A percentile compares a stretch with the other conserved stretches of the same genome.
Conservation (phyloP, 352 stramenopile species). For the Phytopythium chamaehyphon region DNA sequence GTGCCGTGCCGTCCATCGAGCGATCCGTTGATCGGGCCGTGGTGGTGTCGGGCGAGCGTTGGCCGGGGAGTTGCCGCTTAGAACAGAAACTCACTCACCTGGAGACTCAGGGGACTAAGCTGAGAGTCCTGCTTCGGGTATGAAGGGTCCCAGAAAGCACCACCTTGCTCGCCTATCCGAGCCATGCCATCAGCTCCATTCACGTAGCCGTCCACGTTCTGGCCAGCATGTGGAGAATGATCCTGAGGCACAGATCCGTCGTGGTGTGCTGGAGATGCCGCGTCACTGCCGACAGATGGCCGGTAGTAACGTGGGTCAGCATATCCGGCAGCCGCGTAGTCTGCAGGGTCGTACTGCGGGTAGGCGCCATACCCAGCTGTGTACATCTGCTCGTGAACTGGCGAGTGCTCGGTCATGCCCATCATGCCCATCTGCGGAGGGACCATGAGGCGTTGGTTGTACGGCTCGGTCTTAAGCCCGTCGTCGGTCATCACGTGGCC, state of each 20-base stretch:
- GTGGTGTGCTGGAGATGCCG: slow-evolving; percentile 26
- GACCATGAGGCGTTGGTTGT: slow-evolving; percentile 24
- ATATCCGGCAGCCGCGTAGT: slow-evolving; percentile 21
- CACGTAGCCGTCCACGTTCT: slow-evolving; percentile 3
- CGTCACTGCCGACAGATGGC: slow-evolving; percentile 12
- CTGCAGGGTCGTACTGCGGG: slow-evolving; percentile 16
- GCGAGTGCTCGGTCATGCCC: slow-evolving; percentile 14
- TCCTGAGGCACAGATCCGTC: slow-evolving; percentile 8
- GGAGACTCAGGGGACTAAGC: slow-evolving; percentile 39
- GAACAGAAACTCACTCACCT: slow-evolving; percentile 52
- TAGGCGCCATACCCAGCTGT: slow-evolving; percentile 18
- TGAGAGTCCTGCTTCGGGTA: slow-evolving; percentile 38
- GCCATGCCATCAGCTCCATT: slow-evolving; percentile 11
- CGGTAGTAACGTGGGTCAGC: slow-evolving; percentile 38
- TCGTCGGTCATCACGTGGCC: slow-evolving; percentile 35
- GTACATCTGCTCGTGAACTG: slow-evolving; percentile 28
- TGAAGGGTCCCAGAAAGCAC: slow-evolving; percentile 27
- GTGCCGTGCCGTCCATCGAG: neutral
- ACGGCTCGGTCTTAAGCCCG: slow-evolving; percentile 34
- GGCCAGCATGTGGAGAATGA: slow-evolving; percentile 15
- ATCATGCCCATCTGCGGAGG: slow-evolving; percentile 7
- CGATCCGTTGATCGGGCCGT: neutral
- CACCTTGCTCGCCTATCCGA: slow-evolving; percentile 24
- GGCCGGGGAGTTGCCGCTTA: slow-evolving; percentile 13
- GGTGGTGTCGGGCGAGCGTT: neutral